These are phyloP conservation scores for Omphalea diandra DNA, from an alignment of 441 rosid genomes.

Conservation along the genomic window DNA sequence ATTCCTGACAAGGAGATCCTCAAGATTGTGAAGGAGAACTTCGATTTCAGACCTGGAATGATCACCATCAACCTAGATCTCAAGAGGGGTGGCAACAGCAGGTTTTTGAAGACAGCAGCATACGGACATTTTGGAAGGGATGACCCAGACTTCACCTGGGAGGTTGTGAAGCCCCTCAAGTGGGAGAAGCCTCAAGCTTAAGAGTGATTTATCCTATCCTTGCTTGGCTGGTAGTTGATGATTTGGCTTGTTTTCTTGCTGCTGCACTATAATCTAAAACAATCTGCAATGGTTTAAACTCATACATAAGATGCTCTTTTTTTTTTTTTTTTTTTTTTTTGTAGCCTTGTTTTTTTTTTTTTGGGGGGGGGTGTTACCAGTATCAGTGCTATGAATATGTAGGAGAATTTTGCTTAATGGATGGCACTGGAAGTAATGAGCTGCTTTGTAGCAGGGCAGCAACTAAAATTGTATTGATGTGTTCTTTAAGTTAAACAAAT, in stretches of 20 bases:
- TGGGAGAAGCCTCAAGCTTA: conserved; percentile 40
- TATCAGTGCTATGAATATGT: conserved; percentile 19
- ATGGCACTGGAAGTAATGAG: conserved; percentile 25
- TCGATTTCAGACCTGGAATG: conserved; percentile 48
- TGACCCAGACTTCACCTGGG: conserved; percentile 47
- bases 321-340: too few species aligned
- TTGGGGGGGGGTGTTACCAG: conserved; percentile 21
- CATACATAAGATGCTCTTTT: conserved; percentile 27
- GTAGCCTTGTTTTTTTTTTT: conserved; percentile 1
- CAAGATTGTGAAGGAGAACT: conserved; percentile 54
- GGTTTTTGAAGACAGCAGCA: conserved; percentile 48
- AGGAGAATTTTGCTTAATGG: conserved; percentile 29
- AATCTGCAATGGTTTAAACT: conserved; percentile 20
- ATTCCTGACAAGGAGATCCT: conserved; percentile 76
- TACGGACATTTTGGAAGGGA: conserved; percentile 48
- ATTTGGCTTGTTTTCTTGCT: conserved; percentile 29
- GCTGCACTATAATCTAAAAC: conserved; percentile 21
- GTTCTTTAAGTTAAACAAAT: conserved; percentile 10
- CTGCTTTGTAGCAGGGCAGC: conserved; percentile 16
- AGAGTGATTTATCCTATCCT: conserved; percentile 12
- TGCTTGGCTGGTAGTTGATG: conserved; percentile 29
- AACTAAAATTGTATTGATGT: conserved; percentile 14
- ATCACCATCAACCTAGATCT: conserved; percentile 44
- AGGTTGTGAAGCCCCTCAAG: conserved; percentile 45
- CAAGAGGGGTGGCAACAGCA: conserved; percentile 46